Base-by-base conservation (phyloP, 2,329 filamentous ascomycete species). In the Ophiostoma triangulosporum region DNA sequence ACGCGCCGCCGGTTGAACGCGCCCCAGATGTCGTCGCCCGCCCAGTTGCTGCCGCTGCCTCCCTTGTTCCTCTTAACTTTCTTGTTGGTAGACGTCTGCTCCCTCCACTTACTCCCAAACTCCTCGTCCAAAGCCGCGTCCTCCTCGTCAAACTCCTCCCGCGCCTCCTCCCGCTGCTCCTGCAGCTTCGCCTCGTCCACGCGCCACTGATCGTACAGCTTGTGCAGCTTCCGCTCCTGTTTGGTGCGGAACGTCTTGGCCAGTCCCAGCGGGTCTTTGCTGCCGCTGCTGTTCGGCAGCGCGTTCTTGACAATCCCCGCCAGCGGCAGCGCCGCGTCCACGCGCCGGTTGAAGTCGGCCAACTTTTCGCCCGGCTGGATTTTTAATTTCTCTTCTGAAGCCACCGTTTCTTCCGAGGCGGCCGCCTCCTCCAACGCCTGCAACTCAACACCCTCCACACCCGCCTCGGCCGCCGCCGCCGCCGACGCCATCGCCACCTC, bases 361-460 rank as follows among this genome's bases (percentile, higher is more conserved):
- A 97, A 72, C 51, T 80, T 80, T 67, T 98, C 93, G 51, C 88
- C 88, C 0, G 90, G 89, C 15, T 80, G 77, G 58, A 97, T 96
- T 48, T 78, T 86, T 0, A 81, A 82, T 3, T 75, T 62, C 26
- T 35, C 33, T 6, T 4, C 29, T 31, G n/a, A n/a, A n/a, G n/a
- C n/a, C n/a, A n/a, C n/a, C n/a, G n/a, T n/a, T n/a, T n/a, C n/a
- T n/a, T n/a, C n/a, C n/a, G n/a, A n/a, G n/a, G n/a, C n/a, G n/a
- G n/a, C n/a, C n/a, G n/a, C n/a, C n/a, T 31, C 46, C 12, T 48
- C 22, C 14, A 24, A 8, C 12, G n/a, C 32, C 24, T 48, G 6
- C 11, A 20, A n/a, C 2, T 36, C 48, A 1, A n/a, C 53, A 2
- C 22, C 50, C 3, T 9, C 54, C 1, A 14, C 36, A 8, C 24